phyloP scores from a whole-genome alignment of 495 filamentous ascomycete species.

The Cetradonia linearis region DNA sequence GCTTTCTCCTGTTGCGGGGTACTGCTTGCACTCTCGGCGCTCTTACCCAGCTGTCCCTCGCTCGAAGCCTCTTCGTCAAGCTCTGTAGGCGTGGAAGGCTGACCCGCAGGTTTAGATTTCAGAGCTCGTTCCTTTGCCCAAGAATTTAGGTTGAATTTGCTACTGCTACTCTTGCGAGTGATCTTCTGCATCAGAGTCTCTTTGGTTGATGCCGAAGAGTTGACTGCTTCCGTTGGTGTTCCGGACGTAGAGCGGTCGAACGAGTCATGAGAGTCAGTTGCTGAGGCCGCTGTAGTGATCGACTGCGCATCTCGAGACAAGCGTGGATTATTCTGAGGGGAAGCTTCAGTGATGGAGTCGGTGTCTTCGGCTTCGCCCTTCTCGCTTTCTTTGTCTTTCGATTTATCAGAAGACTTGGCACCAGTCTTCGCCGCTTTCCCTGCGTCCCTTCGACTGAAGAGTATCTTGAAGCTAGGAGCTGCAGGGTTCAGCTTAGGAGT shows the following conservation, averaged over 20 bases:
- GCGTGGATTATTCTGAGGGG: slow-evolving; percentile 53
- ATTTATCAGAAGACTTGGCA: slow-evolving; percentile 28
- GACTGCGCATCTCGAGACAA: slow-evolving; percentile 52
- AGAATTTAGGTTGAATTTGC: slow-evolving; percentile 60
- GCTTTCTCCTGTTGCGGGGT: slow-evolving; percentile 38
- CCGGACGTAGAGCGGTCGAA: slow-evolving; percentile 59
- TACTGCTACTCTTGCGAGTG: slow-evolving; percentile 67
- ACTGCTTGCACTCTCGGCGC: slow-evolving; percentile 39
- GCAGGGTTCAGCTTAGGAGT: slow-evolving; percentile 53
- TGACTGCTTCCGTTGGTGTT: slow-evolving; percentile 51
- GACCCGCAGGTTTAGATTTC: slow-evolving; percentile 48
- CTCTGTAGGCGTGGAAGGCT: slow-evolving; percentile 39
- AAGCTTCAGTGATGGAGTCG: slow-evolving; percentile 40
- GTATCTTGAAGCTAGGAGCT: slow-evolving; percentile 48
- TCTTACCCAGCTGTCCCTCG: slow-evolving; percentile 41
- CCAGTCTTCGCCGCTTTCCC: slow-evolving; percentile 33
- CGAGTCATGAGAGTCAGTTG: slow-evolving; percentile 66
- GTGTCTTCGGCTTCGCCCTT: slow-evolving; percentile 25
- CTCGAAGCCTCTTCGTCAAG: slow-evolving; percentile 38
- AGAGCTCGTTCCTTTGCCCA: slow-evolving; percentile 56
- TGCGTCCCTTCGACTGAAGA: slow-evolving; percentile 38
- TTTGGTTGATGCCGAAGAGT: slow-evolving; percentile 38
- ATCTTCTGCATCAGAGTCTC: slow-evolving; percentile 62
- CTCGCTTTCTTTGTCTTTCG: slow-evolving; percentile 24
- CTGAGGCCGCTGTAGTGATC: slow-evolving; percentile 50